Base-by-base conservation (phyloP, 2,329 filamentous ascomycete species). In the Fusarium sororula region DNA sequence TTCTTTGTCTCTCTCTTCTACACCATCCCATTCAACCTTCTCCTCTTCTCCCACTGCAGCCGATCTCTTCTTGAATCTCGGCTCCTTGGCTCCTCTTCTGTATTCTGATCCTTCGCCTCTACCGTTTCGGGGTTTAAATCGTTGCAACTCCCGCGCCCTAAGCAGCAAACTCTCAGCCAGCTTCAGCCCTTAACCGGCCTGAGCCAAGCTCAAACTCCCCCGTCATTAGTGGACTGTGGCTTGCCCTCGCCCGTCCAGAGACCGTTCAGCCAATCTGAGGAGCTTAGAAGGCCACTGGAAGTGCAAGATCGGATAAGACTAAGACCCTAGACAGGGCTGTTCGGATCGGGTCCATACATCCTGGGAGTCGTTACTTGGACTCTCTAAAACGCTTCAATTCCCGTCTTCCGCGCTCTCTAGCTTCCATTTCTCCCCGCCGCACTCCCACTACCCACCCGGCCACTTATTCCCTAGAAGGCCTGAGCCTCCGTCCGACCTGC, bases 321-420 rank as follows among this genome's bases (percentile, higher is more conserved):
- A 57, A 38, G n/a, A 63, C 63, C 69, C 64, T 66, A 72, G 67
- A 66, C 67, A 70, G 53, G 67, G 53, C 66, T 70, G 42, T 65
- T 60, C 54, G 53, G 54, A 47, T 70, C 57, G 51, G 55, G 53
- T 53, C 58, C 30, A 32, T 51, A 38, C 47, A 44, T 57, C 44
- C 45, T 50, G 59, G 41, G 30, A 62, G 56, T 50, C 20, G 24
- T 53, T 70, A 50, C 51, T 48, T 47, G 54, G 32, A 35, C 58
- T 62, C 59, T 69, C 51, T 72, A 61, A 65, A 66, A 67, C 67
- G 68, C 69, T 73, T 70, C 63, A 64, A 68, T 69, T 62, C 72
- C 72, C 72, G 72, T 42, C 55, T 69, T 74, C 72, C 68, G 67
- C 60, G 63, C 63, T 56, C 63, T 74, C 59, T 72, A 66, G 72